phyloP scores from a whole-genome alignment of 2,329 filamentous ascomycete species.

The Ophiostoma tasmaniense region DNA sequence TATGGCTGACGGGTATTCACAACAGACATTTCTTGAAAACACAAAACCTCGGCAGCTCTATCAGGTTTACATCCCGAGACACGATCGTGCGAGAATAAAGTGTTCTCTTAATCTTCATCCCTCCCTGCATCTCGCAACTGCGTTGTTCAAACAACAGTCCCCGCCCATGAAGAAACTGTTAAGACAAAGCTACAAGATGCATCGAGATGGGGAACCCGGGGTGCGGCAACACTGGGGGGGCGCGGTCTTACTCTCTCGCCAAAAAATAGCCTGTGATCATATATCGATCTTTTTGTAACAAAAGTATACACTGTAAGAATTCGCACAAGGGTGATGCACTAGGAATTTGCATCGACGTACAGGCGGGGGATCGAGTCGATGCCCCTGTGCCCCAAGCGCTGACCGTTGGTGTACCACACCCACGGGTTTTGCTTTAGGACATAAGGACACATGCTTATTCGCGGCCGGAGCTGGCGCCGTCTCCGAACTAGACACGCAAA shows the following conservation, averaged over 20 bases:
- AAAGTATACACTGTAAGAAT: too few relatives aligned
- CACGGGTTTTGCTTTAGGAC: not conserved
- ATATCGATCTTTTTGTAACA: too few relatives aligned
- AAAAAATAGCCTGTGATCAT: not conserved
- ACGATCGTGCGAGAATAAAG: not conserved
- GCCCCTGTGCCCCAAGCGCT: not conserved
- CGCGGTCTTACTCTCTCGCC: not conserved
- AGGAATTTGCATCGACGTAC: not conserved
- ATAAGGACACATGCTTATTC: not conserved
- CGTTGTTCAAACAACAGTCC: not conserved
- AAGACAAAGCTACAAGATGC: not conserved
- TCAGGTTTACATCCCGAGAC: not conserved
- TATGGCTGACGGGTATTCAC: too few relatives aligned
- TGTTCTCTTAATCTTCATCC: not conserved
- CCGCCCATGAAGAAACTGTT: not conserved
- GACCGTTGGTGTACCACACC: not conserved
- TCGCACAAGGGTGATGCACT: not conserved
- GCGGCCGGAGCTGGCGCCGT: not conserved
- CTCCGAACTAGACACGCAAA: not conserved
- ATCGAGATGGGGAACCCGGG: not conserved
- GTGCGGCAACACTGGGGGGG: not conserved
- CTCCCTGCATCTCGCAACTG: not conserved
- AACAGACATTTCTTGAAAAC: not conserved
- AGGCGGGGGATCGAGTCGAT: not conserved
- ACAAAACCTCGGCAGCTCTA: too few relatives aligned